Evolutionary conservation across 768 basidiomycete species (phyloP).

Genomic region (Coprinopsis marcescibilis): DNA sequence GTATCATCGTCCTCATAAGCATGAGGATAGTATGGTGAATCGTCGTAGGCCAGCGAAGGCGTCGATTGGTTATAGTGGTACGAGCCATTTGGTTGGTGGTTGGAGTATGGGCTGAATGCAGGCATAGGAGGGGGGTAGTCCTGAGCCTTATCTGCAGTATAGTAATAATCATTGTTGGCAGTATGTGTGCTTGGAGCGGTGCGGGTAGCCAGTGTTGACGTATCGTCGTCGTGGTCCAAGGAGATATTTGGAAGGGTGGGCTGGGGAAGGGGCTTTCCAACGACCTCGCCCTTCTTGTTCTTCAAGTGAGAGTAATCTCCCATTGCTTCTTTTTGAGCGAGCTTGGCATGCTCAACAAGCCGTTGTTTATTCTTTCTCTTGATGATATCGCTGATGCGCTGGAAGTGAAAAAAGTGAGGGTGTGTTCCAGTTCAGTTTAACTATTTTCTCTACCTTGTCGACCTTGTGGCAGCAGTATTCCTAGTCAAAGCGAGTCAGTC

Average conservation of each 20-base stretch:
- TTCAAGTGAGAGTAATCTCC: slow-evolving; percentile 89
- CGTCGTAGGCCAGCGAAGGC: slow-evolving; percentile 48
- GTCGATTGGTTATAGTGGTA: slow-evolving; percentile 59
- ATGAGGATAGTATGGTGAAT: slow-evolving; percentile 32
- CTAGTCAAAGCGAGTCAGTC: slow-evolving; percentile 28
- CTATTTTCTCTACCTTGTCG: slow-evolving; percentile 63
- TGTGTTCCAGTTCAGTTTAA: not conserved
- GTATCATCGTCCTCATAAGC: slow-evolving; percentile 64
- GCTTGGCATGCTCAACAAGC: slow-evolving; percentile 68
- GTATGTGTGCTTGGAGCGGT: slow-evolving; percentile 49
- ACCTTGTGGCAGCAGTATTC: slow-evolving; percentile 99
- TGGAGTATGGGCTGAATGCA: slow-evolving; percentile 63
- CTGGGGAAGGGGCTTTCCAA: slow-evolving; percentile 79
- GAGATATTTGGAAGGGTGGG: slow-evolving; percentile 91
- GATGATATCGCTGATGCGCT: slow-evolving; percentile 93
- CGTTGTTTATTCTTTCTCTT: slow-evolving; percentile 88
- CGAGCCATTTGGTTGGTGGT: slow-evolving; percentile 44
- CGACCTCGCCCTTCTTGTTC: slow-evolving; percentile 85
- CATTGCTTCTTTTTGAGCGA: slow-evolving; percentile 86
- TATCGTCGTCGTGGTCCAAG: slow-evolving; percentile 74
- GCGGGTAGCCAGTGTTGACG: slow-evolving; percentile 52
- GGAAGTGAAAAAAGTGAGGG: slow-evolving; percentile 4
- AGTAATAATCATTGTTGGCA: slow-evolving; percentile 51
- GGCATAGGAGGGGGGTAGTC: slow-evolving; percentile 73
- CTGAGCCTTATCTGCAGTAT: slow-evolving; percentile 47